Conservation (phyloP, 306 rosid genomes). For the Astragalus membranaceus region DNA sequence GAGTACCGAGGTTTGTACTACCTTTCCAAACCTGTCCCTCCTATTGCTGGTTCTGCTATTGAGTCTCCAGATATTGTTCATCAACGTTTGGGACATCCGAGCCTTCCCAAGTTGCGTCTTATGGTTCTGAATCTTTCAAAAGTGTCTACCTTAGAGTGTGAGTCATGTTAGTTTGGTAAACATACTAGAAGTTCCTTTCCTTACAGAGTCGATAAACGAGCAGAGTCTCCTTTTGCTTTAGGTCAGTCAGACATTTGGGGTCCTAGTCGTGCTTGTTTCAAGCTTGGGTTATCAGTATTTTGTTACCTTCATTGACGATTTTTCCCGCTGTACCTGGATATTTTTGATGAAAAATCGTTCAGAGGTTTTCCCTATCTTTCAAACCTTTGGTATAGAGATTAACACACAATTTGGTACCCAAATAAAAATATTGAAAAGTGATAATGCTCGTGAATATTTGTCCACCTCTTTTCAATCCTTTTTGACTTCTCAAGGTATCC, state of each 20-base stretch:
- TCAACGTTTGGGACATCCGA: neutral
- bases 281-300: neutral
- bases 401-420: too few relatives aligned
- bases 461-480: too few relatives aligned
- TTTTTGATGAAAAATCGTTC: too few relatives aligned
- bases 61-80: neutral
- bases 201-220: neutral
- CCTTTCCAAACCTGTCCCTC: too few relatives aligned
- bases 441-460: too few relatives aligned
- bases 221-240: neutral
- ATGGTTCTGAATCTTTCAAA: neutral
- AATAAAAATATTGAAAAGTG: too few relatives aligned
- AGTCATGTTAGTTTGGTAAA: neutral
- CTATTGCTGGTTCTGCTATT: neutral
- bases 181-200: neutral
- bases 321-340: neutral
- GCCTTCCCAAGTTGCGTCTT: neutral
- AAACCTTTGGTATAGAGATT: too few relatives aligned
- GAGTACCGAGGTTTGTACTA: too few relatives aligned
- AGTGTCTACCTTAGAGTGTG: too few relatives aligned
- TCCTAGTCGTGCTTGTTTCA: neutral
- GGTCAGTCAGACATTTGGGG: neutral
- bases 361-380: too few relatives aligned
- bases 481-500: too few relatives aligned
- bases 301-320: neutral